A percentile compares a stretch with the other conserved stretches of the same genome.
phyloP scores from a whole-genome alignment of 148 eudicot species.

The Camellia lanceoleosa region DNA sequence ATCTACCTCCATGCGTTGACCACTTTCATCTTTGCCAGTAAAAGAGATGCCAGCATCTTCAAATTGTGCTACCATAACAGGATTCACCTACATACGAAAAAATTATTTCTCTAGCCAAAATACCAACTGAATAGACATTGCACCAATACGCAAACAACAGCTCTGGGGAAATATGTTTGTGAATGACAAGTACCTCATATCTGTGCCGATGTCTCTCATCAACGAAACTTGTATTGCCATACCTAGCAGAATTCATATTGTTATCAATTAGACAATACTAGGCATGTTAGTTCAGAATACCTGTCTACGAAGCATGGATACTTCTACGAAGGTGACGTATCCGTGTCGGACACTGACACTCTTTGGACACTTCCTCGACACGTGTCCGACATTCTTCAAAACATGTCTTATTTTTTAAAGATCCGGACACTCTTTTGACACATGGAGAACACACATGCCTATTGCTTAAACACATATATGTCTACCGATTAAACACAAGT shows the following conservation, averaged over 20 bases:
- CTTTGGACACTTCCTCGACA: background rate
- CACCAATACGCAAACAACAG: background rate
- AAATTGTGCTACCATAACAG: slow-evolving; percentile 66
- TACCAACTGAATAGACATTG: background rate
- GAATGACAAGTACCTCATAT: slow-evolving; percentile 66
- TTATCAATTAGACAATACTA: slow-evolving; percentile 12
- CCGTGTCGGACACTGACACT: background rate
- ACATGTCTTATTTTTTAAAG: no score
- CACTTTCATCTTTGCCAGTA: slow-evolving; percentile 91
- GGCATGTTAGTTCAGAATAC: background rate
- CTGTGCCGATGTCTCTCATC: slow-evolving; percentile 99
- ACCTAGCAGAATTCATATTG: slow-evolving; percentile 36
- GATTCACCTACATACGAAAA: slow-evolving; percentile 64
- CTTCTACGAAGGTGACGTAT: background rate
- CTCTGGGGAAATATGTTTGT: background rate
- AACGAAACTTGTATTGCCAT: slow-evolving; percentile 66
- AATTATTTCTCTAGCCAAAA: background rate
- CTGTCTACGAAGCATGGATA: background rate
- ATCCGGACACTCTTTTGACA: no score
- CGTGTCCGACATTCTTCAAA: no score
- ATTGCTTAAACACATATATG: no score
- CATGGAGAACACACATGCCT: no score
- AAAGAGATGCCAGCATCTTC: slow-evolving; percentile 85
- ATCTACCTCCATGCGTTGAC: slow-evolving; percentile 91
- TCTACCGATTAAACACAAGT: no score